A percentile compares a stretch with the other conserved stretches of the same genome.
These are phyloP conservation scores for Dothideomycetes sp. DNA, from an alignment of 2,329 filamentous ascomycete species.

Conservation along the genomic window DNA sequence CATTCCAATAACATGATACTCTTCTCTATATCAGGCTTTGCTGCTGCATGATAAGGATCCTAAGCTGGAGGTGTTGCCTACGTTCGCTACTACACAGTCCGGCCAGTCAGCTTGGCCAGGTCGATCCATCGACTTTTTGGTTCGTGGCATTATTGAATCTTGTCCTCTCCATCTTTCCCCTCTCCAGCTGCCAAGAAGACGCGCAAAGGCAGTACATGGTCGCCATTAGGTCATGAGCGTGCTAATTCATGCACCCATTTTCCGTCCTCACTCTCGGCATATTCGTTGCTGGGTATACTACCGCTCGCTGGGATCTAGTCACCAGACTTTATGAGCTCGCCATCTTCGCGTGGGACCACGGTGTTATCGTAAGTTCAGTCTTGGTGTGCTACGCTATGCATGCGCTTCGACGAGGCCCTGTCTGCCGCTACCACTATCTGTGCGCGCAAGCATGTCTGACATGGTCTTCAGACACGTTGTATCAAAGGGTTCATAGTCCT, in stretches of 20 bases:
- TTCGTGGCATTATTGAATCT: too few species aligned
- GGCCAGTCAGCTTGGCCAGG: too few species aligned
- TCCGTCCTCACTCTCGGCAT: constrained; percentile 91
- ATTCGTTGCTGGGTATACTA: constrained; percentile 99
- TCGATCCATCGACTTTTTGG: too few species aligned
- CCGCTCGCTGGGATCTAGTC: constrained; percentile 96
- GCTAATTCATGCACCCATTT: constrained; percentile 82
- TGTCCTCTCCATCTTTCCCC: neutral
- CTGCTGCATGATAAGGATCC: neutral
- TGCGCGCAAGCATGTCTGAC: constrained; percentile 2
- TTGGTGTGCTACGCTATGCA: too few species aligned
- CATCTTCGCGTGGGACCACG: constrained; percentile 97
- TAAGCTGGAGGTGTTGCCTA: too few species aligned
- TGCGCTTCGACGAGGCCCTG: too few species aligned
- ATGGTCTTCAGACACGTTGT: constrained; percentile 56
- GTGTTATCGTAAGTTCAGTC: constrained; percentile 61
- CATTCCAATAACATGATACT: neutral
- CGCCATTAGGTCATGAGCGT: constrained; percentile 9
- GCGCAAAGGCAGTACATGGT: constrained; percentile 2
- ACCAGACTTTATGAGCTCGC: constrained; percentile 94
- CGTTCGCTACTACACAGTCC: too few species aligned
- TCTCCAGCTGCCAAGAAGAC: constrained; percentile 6
- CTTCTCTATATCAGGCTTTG: too few species aligned
- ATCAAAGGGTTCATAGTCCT: constrained; percentile 76
- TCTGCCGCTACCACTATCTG: neutral